Evolutionary conservation across 192 early-diverging fungal species (phyloP).

Genomic region (Coemansia sp.): DNA sequence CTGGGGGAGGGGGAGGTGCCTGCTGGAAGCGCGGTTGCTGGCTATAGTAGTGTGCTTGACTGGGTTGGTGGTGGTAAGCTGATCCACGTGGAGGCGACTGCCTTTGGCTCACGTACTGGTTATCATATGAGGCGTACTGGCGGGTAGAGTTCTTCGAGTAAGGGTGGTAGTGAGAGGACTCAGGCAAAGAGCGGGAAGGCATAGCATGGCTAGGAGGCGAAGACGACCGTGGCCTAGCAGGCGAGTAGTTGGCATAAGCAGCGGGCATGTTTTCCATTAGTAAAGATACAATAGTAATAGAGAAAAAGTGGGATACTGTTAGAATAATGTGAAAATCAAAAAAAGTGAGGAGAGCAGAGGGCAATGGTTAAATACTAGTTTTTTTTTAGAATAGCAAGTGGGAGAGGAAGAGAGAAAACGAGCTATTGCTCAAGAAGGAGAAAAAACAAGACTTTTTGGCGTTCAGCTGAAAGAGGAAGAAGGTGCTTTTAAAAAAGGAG

Average conservation of each 20-base stretch:
- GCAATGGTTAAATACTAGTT: not conserved
- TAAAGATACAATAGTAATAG: not conserved
- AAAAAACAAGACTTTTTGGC: not conserved
- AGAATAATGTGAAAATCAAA: constrained; percentile 2
- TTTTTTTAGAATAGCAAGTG: not conserved
- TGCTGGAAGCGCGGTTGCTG: not conserved
- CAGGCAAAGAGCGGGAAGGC: not conserved
- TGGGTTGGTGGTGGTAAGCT: not conserved
- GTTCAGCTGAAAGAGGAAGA: not conserved
- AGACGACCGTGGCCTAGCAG: not conserved
- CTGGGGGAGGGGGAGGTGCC: not conserved
- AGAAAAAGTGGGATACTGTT: not conserved
- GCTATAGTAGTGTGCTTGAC: not conserved
- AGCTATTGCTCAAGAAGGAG: constrained; percentile 6
- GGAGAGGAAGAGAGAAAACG: not conserved
- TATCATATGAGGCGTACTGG: not conserved
- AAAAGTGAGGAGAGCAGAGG: not conserved
- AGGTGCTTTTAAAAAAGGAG: not conserved
- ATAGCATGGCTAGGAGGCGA: not conserved
- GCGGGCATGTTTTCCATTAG: not conserved
- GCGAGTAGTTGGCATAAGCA: not conserved
- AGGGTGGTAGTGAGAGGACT: not conserved
- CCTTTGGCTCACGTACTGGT: not conserved
- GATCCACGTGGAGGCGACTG: not conserved
- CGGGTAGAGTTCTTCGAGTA: not conserved